phyloP scores from a whole-genome alignment of 106 monocot genomes.

The Agapanthus africanus region DNA sequence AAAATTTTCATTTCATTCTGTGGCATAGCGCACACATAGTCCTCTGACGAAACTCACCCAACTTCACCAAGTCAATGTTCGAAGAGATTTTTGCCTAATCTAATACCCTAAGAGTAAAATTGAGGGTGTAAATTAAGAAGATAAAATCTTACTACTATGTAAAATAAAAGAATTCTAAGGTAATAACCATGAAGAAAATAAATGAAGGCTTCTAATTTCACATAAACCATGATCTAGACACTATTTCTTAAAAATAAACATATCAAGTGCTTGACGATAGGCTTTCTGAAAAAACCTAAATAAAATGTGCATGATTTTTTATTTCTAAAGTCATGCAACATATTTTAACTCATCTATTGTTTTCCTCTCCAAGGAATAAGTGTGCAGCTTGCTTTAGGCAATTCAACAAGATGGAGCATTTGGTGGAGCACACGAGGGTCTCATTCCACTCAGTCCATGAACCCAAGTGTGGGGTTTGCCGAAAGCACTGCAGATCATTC shows the following conservation, averaged over 20 bases:
- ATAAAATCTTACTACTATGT: not conserved
- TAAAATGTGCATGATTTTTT: not conserved
- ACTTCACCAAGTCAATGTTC: not conserved
- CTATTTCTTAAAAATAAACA: not conserved
- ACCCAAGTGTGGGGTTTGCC: constrained; percentile 70
- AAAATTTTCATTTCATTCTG: not conserved
- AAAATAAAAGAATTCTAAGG: not conserved
- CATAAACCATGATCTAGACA: not conserved
- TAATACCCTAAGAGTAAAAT: not conserved
- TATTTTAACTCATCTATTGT: not conserved
- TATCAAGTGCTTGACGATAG: not conserved
- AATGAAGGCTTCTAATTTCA: not conserved
- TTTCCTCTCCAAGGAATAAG: constrained; percentile 45
- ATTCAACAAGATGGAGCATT: constrained; percentile 80
- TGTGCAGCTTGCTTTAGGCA: constrained; percentile 81
- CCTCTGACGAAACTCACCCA: not conserved
- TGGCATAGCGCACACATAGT: not conserved
- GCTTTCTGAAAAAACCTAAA: not conserved
- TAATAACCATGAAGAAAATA: not conserved
- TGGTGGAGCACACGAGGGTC: constrained; percentile 78
- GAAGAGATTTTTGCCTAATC: not conserved
- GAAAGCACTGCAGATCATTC: constrained; percentile 70
- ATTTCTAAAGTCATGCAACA: not conserved
- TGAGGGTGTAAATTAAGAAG: not conserved
- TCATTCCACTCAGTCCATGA: constrained; percentile 78